Percentiles rank a stretch among this genome's conserved stretches.
Conservation (phyloP, 805 yeast genomes). For the Ogataea parapolymorpha region DNA sequence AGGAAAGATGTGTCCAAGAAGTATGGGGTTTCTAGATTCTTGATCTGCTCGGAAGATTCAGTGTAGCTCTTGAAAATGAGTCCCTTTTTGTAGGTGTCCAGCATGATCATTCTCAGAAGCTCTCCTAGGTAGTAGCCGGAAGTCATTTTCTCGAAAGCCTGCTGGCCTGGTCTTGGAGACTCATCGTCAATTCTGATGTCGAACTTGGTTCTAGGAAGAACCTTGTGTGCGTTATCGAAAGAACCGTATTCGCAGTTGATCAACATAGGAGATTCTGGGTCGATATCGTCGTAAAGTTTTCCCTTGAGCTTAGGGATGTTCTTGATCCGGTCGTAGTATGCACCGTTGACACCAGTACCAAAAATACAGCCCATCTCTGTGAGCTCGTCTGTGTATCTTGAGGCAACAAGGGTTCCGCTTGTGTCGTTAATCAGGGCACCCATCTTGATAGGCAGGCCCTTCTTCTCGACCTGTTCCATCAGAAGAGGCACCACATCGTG, state of each 20-base stretch:
- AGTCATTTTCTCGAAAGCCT: constrained; percentile 96
- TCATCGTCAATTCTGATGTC: constrained; percentile 79
- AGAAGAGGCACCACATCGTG: constrained; percentile 91
- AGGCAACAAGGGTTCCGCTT: constrained; percentile 95
- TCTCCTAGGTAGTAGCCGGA: constrained; percentile 97
- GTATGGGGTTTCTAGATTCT: constrained; percentile 62
- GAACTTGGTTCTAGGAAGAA: constrained; percentile 87
- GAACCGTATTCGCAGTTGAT: constrained; percentile 99
- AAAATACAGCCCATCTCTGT: constrained; percentile 96
- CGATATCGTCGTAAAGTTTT: constrained; percentile 60
- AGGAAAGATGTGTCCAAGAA: constrained; percentile 88
- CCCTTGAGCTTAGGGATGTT: constrained; percentile 87
- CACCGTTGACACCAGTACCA: constrained; percentile 99
- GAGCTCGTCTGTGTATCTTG: constrained; percentile 86
- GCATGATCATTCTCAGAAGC: constrained; percentile 72
- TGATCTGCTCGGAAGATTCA: constrained; percentile 49
- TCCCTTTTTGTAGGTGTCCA: constrained; percentile 68
- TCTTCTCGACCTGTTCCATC: constrained; percentile 66
- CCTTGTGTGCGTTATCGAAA: constrained; percentile 85
- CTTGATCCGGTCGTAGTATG: constrained; percentile 77
- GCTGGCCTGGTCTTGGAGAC: constrained; percentile 98
- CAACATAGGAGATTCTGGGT: constrained; percentile 75
- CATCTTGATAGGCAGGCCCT: constrained; percentile 76
- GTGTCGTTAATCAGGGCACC: constrained; percentile 97
- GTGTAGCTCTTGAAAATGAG: constrained; percentile 58